Evolutionary conservation across 257 asterid species (phyloP).

Genomic region (Nyctanthes arbortristis): DNA sequence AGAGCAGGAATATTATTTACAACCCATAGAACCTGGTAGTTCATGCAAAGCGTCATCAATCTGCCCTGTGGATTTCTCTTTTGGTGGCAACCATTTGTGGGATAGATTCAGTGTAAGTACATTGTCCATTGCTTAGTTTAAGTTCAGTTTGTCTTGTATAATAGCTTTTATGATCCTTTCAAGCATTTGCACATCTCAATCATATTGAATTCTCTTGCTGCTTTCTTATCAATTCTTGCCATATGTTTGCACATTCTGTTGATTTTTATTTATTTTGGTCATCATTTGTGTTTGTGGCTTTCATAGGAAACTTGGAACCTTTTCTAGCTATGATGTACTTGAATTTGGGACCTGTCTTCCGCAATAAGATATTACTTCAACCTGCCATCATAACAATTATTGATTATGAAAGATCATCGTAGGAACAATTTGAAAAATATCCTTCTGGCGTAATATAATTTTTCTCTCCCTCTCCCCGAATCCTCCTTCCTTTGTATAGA

Average conservation of each 20-base stretch:
- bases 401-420: too few relatives aligned
- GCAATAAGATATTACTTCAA: too few relatives aligned
- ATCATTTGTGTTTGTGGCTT: neutral
- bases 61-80: constrained; percentile 87
- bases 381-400: too few relatives aligned
- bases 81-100: constrained; percentile 92
- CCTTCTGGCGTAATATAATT: too few relatives aligned
- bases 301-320: neutral
- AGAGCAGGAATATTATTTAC: constrained; percentile 93
- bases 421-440: too few relatives aligned
- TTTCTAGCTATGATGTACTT: neutral
- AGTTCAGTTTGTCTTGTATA: neutral
- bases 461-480: too few relatives aligned
- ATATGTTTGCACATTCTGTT: neutral
- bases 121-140: constrained; percentile 12
- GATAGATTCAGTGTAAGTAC: constrained; percentile 85
- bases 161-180: neutral
- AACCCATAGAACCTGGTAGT: constrained; percentile 69
- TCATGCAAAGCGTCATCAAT: constrained; percentile 65
- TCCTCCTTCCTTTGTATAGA: too few relatives aligned
- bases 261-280: neutral
- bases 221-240: neutral
- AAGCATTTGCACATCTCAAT: constrained; percentile 3
- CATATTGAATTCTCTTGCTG: neutral
- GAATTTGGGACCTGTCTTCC: neutral